Evolutionary conservation across 495 filamentous ascomycete genomes (phyloP).

Genomic region (Cudoniella acicularis): DNA sequence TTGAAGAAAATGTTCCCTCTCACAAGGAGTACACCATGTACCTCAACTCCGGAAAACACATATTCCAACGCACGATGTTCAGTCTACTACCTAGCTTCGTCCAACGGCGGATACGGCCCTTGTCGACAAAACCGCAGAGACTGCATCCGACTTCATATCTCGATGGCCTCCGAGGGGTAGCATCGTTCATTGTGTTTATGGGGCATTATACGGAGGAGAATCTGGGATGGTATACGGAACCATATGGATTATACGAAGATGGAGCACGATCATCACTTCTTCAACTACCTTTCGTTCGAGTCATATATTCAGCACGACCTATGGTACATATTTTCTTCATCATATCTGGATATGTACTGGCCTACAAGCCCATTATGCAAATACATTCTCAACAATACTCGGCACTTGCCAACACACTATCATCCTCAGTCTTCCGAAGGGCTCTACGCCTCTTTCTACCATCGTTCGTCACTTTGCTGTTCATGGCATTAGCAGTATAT

Average conservation of each 20-base stretch:
- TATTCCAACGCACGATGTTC: constrained; percentile 17
- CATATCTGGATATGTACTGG: constrained; percentile 66
- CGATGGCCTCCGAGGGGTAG: constrained; percentile 52
- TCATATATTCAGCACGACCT: constrained; percentile 61
- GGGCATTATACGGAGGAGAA: constrained; percentile 45
- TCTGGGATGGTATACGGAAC: constrained; percentile 30
- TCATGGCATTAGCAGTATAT: constrained; percentile 52
- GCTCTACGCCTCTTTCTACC: constrained; percentile 61
- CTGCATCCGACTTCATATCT: constrained; percentile 50
- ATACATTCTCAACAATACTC: constrained; percentile 47
- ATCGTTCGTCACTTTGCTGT: constrained; percentile 50
- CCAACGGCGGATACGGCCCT: constrained; percentile 18
- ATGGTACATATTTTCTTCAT: constrained; percentile 76
- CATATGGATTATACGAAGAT: constrained; percentile 47
- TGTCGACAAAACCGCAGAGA: constrained; percentile 6
- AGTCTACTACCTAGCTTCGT: constrained; percentile 19
- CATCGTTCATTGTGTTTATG: constrained; percentile 49
- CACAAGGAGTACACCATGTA: constrained; percentile 11
- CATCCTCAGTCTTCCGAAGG: constrained; percentile 63
- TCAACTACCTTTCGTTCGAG: constrained; percentile 60
- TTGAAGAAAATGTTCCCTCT: constrained; percentile 6
- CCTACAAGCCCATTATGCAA: constrained; percentile 59
- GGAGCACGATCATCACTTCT: constrained; percentile 41
- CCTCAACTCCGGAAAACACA: constrained; percentile 9
- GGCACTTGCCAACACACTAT: constrained; percentile 34